Base-by-base conservation (phyloP, 352 stramenopile species). In the Plasmopara halstedii region DNA sequence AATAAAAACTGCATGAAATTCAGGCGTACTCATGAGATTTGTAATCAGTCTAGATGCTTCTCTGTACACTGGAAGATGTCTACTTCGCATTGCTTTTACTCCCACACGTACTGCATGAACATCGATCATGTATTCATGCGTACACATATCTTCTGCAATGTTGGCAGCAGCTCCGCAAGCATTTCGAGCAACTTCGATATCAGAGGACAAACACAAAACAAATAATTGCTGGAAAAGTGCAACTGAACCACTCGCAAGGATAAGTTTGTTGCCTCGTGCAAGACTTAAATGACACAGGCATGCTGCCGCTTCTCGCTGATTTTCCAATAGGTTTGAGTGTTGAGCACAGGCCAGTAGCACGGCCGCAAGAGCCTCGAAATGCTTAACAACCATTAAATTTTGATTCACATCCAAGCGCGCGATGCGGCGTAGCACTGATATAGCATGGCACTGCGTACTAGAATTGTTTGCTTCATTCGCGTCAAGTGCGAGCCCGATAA, bases 111-210 rank as follows among this genome's bases (percentile, higher is more conserved):
- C 68, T 14, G 81, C 79, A 31, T 94, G 82, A 10, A 83, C 64
- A 43, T 97, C 73, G 2, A 93, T 70, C 60, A 98, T 70, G 29
- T 52, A 54, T 48, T 83, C 59, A 62, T 97, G 89, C 5, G 84
- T 91, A 4, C 73, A 73, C 6, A 49, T 57, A 34, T 95, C 68
- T 60, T 98, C 88, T 14, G 85, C 67, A 15, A 97, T 61, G 55
- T 98, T 98, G 1, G 94, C 93, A 2, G 94, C 63, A 9, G 94
- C 75, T 3, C 83, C 94, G 40, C 87, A 95, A 1, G 93, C 88
- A 40, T 97, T 93, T 35, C 94, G 75, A 15, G 90, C 85, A 10
- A 94, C 85, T 49, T 98, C 90, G 21, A 95, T 70, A 55, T 98
- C 91, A 21, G 50, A 43, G 37, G 73, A 94, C 17, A 85, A 62